These are phyloP conservation scores for Lavandula angustifolia DNA, from an alignment of 257 asterid species.

Conservation along the genomic window DNA sequence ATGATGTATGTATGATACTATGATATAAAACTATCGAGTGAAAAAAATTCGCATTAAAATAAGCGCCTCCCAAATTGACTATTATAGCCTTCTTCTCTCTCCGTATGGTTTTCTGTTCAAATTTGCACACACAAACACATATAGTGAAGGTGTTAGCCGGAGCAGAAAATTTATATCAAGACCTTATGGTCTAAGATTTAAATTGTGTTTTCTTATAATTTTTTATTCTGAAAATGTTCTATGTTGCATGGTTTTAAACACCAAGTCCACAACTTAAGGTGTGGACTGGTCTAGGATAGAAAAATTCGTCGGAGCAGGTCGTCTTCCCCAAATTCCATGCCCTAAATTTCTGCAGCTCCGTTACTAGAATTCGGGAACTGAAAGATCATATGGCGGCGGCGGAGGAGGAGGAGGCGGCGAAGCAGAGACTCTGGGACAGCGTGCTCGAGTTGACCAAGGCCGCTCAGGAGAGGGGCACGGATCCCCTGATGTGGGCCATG, in stretches of 20 bases:
- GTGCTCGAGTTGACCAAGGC: slow-evolving; percentile 72
- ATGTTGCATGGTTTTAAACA: too few species aligned
- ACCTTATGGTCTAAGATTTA: too few species aligned
- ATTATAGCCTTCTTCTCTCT: not conserved
- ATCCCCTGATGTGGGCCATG: slow-evolving; percentile 82
- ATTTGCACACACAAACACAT: slow-evolving; percentile 22
- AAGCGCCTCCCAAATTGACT: slow-evolving; percentile 29
- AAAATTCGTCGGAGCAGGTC: slow-evolving; percentile 19
- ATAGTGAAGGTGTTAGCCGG: slow-evolving; percentile 37
- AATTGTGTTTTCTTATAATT: too few species aligned
- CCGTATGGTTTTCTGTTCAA: slow-evolving; percentile 4
- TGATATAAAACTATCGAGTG: too few species aligned
- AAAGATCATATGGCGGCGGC: slow-evolving; percentile 37
- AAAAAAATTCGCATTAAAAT: not conserved
- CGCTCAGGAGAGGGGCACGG: slow-evolving; percentile 72
- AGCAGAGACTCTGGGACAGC: slow-evolving; percentile 56
- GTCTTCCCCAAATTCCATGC: slow-evolving; percentile 32
- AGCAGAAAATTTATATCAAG: too few species aligned
- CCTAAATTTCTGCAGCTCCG: slow-evolving; percentile 20
- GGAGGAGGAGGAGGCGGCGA: slow-evolving; percentile 36
- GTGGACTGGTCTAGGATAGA: too few species aligned
- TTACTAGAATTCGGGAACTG: slow-evolving; percentile 19
- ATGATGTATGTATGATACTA: too few species aligned
- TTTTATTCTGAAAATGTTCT: too few species aligned
- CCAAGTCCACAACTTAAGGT: too few species aligned